These are phyloP conservation scores for Argentina anserina DNA, from an alignment of 306 rosid species.

Conservation along the genomic window DNA sequence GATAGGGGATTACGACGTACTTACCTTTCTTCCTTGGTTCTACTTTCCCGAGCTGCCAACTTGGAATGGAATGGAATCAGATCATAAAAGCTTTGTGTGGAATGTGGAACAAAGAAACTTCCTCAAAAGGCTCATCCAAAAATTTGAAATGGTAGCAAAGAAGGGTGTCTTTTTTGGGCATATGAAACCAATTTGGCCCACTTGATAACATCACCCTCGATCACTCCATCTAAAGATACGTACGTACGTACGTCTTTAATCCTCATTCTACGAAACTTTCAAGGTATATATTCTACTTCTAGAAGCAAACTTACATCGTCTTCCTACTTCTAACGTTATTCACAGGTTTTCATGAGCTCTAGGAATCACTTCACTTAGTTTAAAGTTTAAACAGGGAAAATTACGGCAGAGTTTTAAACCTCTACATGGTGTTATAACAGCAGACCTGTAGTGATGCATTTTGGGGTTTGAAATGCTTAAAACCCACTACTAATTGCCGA, in stretches of 20 bases:
- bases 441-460: neutral
- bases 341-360: neutral
- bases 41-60: neutral
- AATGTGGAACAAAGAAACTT: constrained; percentile 38
- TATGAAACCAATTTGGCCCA: constrained; percentile 25
- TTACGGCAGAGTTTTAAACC: neutral
- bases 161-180: constrained; percentile 20
- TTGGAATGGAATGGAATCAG: constrained; percentile 1
- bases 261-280: constrained; percentile 34
- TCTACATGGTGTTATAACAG: neutral
- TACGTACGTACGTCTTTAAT: constrained; percentile 1
- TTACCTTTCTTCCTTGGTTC: constrained; percentile 3
- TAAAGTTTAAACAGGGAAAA: neutral
- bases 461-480: neutral
- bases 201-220: constrained; percentile 11
- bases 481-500: neutral
- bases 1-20: neutral
- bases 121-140: constrained; percentile 33
- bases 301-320: constrained; percentile 9
- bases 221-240: neutral
- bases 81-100: neutral
- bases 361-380: neutral
- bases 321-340: constrained; percentile 4
- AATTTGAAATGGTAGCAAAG: constrained; percentile 9
- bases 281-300: constrained; percentile 25